These are phyloP conservation scores for Tetrastigma voinierianum DNA, from an alignment of 164 flowering plant species.

Conservation along the genomic window DNA sequence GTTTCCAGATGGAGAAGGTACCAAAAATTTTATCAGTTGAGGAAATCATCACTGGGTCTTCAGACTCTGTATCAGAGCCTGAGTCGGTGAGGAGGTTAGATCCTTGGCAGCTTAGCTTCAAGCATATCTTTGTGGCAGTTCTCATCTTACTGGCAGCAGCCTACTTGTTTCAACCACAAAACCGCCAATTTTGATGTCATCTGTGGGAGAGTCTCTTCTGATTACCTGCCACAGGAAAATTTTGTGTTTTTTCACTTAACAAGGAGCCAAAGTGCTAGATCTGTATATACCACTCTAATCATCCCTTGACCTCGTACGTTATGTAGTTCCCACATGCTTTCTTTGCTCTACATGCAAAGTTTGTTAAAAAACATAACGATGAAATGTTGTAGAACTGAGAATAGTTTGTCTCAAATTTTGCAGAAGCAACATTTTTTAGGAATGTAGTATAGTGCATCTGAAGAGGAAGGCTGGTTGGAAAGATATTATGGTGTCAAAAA, in stretches of 20 bases:
- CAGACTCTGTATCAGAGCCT: conserved; percentile 18
- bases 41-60: conserved; percentile 22
- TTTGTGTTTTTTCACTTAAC: neutral
- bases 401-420: neutral
- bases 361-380: neutral
- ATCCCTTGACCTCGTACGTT: neutral
- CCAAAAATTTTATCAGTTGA: conserved; percentile 11
- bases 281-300: neutral
- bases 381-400: neutral
- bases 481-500: no score
- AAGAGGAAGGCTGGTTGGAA: neutral
- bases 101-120: conserved; percentile 45
- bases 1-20: conserved; percentile 30
- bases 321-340: neutral
- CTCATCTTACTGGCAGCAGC: conserved; percentile 31
- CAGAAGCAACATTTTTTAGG: neutral
- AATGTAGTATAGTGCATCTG: neutral
- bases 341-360: neutral
- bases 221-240: neutral
- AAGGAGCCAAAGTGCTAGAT: neutral
- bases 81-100: conserved; percentile 59
- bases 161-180: conserved; percentile 26
- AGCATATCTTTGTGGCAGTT: conserved; percentile 42
- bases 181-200: conserved; percentile 19
- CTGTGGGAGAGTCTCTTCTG: neutral